Evolutionary conservation across 441 rosid genomes (phyloP).

Genomic region (Mallotus repandus): DNA sequence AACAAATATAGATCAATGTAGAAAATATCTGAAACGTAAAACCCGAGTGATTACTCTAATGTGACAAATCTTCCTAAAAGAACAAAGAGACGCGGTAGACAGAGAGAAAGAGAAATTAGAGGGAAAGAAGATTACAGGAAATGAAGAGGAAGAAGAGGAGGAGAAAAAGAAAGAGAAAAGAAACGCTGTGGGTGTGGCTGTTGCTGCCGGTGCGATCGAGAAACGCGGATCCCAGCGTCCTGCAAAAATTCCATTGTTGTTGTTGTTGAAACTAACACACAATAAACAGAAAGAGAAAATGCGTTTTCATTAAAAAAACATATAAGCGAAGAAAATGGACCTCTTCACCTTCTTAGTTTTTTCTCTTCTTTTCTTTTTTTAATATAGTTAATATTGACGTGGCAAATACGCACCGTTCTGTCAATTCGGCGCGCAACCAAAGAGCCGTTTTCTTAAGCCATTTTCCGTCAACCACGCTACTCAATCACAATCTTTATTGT

Average conservation of each 20-base stretch:
- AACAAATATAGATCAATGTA: conserved; percentile 28
- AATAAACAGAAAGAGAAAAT: conserved; percentile 10
- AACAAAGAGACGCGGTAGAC: not conserved
- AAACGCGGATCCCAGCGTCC: conserved; percentile 56
- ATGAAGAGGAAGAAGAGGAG: conserved; percentile 15
- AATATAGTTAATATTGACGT: conserved; percentile 32
- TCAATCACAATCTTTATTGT: too few species aligned
- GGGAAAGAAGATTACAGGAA: not conserved
- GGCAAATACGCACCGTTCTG: conserved; percentile 38
- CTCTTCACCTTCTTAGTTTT: conserved; percentile 22
- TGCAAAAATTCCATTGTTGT: conserved; percentile 40
- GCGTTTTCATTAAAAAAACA: conserved; percentile 22
- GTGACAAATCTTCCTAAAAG: conserved; percentile 16
- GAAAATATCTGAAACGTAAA: not conserved
- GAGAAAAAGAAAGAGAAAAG: conserved; percentile 5
- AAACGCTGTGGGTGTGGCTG: conserved; percentile 10
- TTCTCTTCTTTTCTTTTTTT: conserved; percentile 8
- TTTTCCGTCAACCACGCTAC: not conserved
- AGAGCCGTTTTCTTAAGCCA: conserved; percentile 33
- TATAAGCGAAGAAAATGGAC: conserved; percentile 51
- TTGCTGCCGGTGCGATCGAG: conserved; percentile 35
- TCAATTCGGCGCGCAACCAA: conserved; percentile 21
- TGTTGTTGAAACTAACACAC: conserved; percentile 26
- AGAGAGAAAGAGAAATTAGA: conserved; percentile 5
- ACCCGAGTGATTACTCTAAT: not conserved